Evolutionary conservation across 352 stramenopile species (phyloP), one percentile per base, ranked within the genome.

Genomic region (Phytophthora palmivora): DNA sequence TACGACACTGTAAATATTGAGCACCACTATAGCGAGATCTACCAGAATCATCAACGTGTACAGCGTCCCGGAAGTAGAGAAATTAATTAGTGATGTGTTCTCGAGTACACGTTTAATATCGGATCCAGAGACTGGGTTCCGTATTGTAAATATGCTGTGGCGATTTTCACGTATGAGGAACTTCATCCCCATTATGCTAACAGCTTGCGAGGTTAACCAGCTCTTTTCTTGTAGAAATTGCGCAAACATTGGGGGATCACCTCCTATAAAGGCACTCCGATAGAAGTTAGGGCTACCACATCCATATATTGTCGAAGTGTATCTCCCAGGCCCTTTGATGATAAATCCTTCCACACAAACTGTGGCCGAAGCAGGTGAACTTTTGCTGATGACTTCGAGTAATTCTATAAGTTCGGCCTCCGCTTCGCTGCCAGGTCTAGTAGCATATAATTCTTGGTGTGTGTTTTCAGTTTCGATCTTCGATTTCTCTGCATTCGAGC

Each of bases 371-470:
- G 84, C 53, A 6, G 78, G 81, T 1, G 63, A 61, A 32, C 81
- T 87, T 53, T 74, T 76, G 67, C 74, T 79, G 60, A 90, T 80
- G 26, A 90, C 76, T n/a, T 76, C 54, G 0, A 90, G 55, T 3
- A 90, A 44, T 21, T 73, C 58, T 10, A 81, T 57, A 0, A 86
- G 51, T 36, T 82, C 76, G 0, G 56, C 50, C 22, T 90, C 81
- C 0, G 60, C 67, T 38, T 78, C 65, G 12, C 64, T 78, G 7
- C 72, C 71, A 10, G 78, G 66, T 6, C 37, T 24, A 0, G 50
- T 50, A 51, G 56, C 36, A 33, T 78, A 53, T 12, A 56, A 32
- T 19, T 47, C 44, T 37, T 21, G 26, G 8, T 24, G 12, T 0
- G 14, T 36, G 16, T 18, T 63, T 24, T 15, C 24, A 15, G 48